Percentiles rank a stretch among this genome's conserved stretches.
phyloP scores from a whole-genome alignment of 1,139 yeast genomes.

The Debaryomyces sp. region DNA sequence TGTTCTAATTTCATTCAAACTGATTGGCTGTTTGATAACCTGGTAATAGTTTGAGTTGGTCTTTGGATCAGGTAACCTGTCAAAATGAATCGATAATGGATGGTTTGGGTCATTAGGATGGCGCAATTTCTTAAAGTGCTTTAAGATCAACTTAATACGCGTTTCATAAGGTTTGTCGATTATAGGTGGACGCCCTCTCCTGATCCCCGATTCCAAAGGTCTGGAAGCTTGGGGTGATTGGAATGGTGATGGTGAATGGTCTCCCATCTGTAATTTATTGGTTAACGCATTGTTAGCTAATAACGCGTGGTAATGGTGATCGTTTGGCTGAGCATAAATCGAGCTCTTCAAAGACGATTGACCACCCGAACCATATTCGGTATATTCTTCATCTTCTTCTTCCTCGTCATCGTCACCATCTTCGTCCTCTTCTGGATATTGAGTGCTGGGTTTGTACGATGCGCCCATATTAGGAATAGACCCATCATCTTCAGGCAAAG shows the following conservation, averaged over 20 bases:
- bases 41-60: conserved; percentile 69
- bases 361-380: conserved; percentile 9
- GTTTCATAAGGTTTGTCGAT: conserved; percentile 94
- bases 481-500: conserved; percentile 58
- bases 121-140: conserved; percentile 75
- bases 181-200: conserved; percentile 94
- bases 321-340: conserved; percentile 12
- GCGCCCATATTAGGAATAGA: conserved; percentile 9
- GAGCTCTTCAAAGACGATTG: conserved; percentile 6
- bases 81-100: conserved; percentile 63
- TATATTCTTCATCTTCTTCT: conserved; percentile 29
- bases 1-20: conserved; percentile 78
- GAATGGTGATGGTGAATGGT: conserved; percentile 14
- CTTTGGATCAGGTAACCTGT: conserved; percentile 76
- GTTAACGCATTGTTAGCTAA: conserved; percentile 14
- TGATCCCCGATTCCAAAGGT: conserved; percentile 57
- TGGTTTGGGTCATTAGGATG: conserved; percentile 53
- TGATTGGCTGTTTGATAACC: conserved; percentile 68
- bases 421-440: conserved; percentile 22
- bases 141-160: conserved; percentile 82
- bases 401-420: conserved; percentile 32
- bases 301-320: conserved; percentile 16
- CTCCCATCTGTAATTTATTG: conserved; percentile 11
- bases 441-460: conserved; percentile 8
- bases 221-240: conserved; percentile 12